These are phyloP conservation scores for Thinopyrum elongatum DNA, from an alignment of 176 grass and related monocot genomes.

Conservation along the genomic window DNA sequence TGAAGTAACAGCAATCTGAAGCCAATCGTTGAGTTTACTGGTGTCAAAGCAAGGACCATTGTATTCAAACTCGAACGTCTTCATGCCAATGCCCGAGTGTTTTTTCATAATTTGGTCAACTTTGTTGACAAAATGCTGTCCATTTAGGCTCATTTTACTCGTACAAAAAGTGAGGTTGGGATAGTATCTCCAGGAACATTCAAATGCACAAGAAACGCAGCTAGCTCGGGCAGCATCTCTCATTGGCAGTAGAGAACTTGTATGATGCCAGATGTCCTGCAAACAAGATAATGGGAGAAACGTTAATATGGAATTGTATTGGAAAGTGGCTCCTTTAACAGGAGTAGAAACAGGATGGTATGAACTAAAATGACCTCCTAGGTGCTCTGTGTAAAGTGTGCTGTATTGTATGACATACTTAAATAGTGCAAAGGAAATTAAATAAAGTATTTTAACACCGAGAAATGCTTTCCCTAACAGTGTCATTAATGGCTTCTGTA, in stretches of 20 bases:
- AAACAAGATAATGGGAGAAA: not conserved
- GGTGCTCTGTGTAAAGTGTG: no score
- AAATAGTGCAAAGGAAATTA: no score
- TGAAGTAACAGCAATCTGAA: not conserved
- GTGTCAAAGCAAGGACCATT: not conserved
- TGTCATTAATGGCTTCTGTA: not conserved
- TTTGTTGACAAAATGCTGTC: not conserved
- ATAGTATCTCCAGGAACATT: not conserved
- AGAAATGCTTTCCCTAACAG: not conserved
- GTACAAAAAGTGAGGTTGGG: not conserved
- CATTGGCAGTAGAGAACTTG: not conserved
- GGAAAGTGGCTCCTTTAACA: not conserved
- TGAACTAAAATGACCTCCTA: not conserved
- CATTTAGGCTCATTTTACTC: not conserved
- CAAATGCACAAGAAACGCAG: not conserved
- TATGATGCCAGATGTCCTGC: not conserved
- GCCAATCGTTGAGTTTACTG: not conserved
- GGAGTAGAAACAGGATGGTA: not conserved
- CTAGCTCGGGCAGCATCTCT: conserved; percentile 9
- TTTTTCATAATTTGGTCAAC: not conserved
- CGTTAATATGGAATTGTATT: not conserved
- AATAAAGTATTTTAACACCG: not conserved
- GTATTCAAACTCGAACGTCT: not conserved
- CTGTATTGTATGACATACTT: no score
- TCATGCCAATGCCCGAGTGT: not conserved